These are phyloP conservation scores for Rhizoclosmatium sp. DNA, from an alignment of 192 early-diverging fungal genomes.

Conservation along the genomic window DNA sequence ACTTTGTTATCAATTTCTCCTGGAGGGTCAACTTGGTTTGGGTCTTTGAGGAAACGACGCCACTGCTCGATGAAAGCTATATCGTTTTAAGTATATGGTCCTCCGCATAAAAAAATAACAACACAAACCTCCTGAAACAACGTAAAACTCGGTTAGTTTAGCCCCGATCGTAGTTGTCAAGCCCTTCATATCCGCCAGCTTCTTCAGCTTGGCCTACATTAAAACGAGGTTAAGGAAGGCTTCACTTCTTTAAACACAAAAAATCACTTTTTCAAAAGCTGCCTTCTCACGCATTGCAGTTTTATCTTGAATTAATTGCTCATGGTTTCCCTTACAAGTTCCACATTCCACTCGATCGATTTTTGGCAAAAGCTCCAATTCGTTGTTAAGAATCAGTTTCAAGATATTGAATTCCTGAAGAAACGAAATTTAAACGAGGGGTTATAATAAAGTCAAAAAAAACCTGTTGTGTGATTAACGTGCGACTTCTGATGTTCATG, in stretches of 20 bases:
- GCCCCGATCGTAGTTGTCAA: neutral
- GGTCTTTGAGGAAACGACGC: constrained; percentile 16
- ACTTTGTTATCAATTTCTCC: neutral
- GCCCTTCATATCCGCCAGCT: constrained; percentile 3
- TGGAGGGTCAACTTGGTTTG: neutral
- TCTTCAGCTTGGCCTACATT: constrained; percentile 3
- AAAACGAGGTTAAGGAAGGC: neutral
- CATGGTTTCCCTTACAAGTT: neutral
- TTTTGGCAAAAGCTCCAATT: neutral
- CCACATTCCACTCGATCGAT: neutral
- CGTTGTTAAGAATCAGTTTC: neutral
- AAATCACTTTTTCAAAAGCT: neutral
- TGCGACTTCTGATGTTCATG: neutral
- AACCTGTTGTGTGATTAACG: neutral
- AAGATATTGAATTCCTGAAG: constrained; percentile 21
- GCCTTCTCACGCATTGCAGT: constrained; percentile 6
- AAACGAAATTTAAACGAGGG: neutral
- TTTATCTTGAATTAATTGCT: neutral
- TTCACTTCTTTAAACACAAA: neutral
- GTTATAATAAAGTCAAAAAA: neutral
- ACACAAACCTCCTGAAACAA: constrained; percentile 17
- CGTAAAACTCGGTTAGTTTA: neutral
- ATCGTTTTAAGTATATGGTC: neutral
- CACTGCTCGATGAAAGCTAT: constrained; percentile 12
- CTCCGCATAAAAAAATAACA: neutral